A percentile compares a stretch with the other conserved stretches of the same genome.
Evolutionary conservation across 2,329 filamentous ascomycete species (phyloP).

Genomic region (Aureobasidium leucospermi): DNA sequence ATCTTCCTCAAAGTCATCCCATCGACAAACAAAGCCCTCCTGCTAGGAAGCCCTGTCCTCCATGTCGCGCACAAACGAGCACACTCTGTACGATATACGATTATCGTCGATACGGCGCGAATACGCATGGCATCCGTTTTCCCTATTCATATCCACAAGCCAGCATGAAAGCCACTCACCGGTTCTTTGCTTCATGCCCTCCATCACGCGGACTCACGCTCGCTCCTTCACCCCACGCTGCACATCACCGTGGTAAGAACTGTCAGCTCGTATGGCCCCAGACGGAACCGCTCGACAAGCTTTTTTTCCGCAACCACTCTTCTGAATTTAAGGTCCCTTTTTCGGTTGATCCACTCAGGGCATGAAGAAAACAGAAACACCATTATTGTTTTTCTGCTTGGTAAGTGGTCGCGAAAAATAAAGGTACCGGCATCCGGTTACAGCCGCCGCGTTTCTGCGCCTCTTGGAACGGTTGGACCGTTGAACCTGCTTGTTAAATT

Average conservation of each 20-base stretch:
- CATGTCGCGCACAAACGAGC: background rate
- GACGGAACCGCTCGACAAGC: background rate
- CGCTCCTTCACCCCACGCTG: background rate
- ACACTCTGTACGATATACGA: background rate
- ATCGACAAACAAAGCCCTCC: no score
- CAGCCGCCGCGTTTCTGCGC: background rate
- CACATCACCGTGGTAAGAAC: background rate
- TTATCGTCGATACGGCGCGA: slow-evolving; percentile 1
- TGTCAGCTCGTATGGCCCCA: background rate
- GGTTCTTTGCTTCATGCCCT: background rate
- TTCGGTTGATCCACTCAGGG: background rate
- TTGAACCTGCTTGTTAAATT: background rate
- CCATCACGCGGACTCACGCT: background rate
- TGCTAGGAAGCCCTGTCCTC: no score
- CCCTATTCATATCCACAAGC: background rate
- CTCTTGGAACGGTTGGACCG: background rate
- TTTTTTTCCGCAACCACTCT: background rate
- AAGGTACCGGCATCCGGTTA: background rate
- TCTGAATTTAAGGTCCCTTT: background rate
- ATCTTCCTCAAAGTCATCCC: no score
- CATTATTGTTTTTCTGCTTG: background rate
- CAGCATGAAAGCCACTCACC: background rate
- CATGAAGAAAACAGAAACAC: background rate
- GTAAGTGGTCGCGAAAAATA: background rate
- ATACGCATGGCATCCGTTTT: background rate